Conservation (phyloP, 345 rosid species). For the Citrus sp. region DNA sequence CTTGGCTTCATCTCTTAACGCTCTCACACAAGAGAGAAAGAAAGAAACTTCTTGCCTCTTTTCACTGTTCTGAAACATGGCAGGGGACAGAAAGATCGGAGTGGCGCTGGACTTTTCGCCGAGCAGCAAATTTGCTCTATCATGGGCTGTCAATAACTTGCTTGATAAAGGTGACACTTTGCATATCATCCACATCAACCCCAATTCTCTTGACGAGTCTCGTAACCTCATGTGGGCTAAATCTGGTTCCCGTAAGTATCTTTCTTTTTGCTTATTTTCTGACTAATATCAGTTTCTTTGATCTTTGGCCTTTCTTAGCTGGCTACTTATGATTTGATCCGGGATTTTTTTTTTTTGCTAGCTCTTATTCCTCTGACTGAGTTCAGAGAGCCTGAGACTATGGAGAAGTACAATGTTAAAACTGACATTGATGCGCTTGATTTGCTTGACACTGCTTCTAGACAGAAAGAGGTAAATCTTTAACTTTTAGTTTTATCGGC, state of each 20-base stretch:
- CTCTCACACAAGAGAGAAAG: not conserved
- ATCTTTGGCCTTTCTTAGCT: not conserved
- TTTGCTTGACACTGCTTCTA: constrained; percentile 76
- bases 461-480: constrained; percentile 73
- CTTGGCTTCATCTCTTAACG: not conserved
- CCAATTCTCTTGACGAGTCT: constrained; percentile 41
- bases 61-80: constrained; percentile 33
- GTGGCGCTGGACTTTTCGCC: constrained; percentile 91
- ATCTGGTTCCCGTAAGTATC: constrained; percentile 74
- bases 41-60: not conserved
- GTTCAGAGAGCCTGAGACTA: constrained; percentile 73
- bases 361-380: constrained; percentile 86
- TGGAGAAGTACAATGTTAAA: constrained; percentile 60
- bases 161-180: constrained; percentile 75
- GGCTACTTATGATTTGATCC: constrained; percentile 14
- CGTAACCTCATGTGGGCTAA: constrained; percentile 50
- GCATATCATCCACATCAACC: constrained; percentile 63
- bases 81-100: constrained; percentile 63
- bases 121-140: constrained; percentile 88
- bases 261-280: not conserved
- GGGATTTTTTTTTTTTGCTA: constrained; percentile 5
- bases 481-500: not conserved
- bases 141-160: constrained; percentile 83
- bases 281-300: not conserved
- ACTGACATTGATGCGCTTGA: constrained; percentile 65